Base-by-base conservation (phyloP, 2,329 filamentous ascomycete species). In the Verruconis gallopava region DNA sequence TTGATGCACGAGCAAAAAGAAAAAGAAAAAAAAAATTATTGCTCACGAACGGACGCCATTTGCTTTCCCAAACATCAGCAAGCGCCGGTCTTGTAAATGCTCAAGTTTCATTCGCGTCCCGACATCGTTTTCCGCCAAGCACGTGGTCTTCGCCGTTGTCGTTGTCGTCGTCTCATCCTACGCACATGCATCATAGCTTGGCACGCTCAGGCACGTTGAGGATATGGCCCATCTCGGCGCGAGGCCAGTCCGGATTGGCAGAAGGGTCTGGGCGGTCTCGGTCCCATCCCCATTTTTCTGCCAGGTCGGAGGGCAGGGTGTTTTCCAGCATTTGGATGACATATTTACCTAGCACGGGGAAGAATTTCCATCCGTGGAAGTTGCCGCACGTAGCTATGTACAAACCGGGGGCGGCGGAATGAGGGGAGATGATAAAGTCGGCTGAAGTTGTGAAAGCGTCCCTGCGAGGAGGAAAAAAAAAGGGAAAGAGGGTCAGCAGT, bases 391-490 rank as follows among this genome's bases (percentile, higher is more conserved):
- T 64, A 1, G 64, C 64, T n/a, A 67, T 46, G 46, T 62, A 66
- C 0, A 67, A 52, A 4, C 62, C 61, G 38, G 57, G 54, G 4
- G 59, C 54, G 14, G 56, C 60, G 2, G 63, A 50, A 48, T 67
- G 64, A 9, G 63, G 63, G 3, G 62, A 66, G 49, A 67, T 67
- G 47, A 67, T 65, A 47, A 66, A 66, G 50, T 67, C 75, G 17
- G 66, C 64, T 51, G 64, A 73, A 2, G 73, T 67, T 0, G 75
- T 77, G 50, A 79, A 73, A 6, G 75, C 77, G 48, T 81, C 77
- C 77, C 77, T 80, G 42, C 4, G n/a, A n/a, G n/a, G n/a, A n/a
- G n/a, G n/a, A n/a, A n/a, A n/a, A n/a, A n/a, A n/a, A n/a, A n/a
- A n/a, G n/a, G n/a, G n/a, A 17, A 36, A 17, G 9, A 9, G 13